These are phyloP conservation scores for Melanomma pulvis-pyrius DNA, from an alignment of 495 filamentous ascomycete genomes.

Conservation along the genomic window DNA sequence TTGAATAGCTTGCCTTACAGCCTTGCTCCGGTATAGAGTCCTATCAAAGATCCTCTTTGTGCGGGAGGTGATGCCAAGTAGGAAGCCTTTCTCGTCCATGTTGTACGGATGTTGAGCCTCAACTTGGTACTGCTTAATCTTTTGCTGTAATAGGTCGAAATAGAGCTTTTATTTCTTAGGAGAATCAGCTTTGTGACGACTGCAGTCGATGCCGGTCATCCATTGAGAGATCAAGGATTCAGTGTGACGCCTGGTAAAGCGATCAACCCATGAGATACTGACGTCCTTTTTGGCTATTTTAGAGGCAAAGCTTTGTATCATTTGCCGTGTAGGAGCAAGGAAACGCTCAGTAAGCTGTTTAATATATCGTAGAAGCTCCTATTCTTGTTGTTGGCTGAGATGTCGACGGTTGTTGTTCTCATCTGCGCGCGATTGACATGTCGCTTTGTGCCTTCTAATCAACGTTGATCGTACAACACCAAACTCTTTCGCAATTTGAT, in stretches of 20 bases:
- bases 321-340: slow-evolving; percentile 8
- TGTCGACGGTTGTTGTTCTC: slow-evolving; percentile 1
- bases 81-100: slow-evolving; percentile 25
- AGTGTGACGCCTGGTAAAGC: slow-evolving; percentile 2
- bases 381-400: slow-evolving; percentile 16
- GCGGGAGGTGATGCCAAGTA: slow-evolving; percentile 6
- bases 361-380: slow-evolving; percentile 14
- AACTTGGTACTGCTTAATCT: slow-evolving; percentile 34
- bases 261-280: slow-evolving; percentile 10
- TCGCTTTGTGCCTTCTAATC: neutral
- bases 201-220: slow-evolving; percentile 1
- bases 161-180: slow-evolving; percentile 7
- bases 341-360: neutral
- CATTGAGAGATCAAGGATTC: slow-evolving; percentile 3
- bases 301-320: slow-evolving; percentile 16
- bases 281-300: neutral
- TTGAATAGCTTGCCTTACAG: neutral
- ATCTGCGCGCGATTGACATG: neutral
- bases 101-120: slow-evolving; percentile 23
- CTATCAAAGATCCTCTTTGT: slow-evolving; percentile 7
- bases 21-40: neutral
- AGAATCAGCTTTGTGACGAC: slow-evolving; percentile 14
- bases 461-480: slow-evolving; percentile 6
- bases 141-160: slow-evolving; percentile 13
- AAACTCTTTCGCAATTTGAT: slow-evolving; percentile 5